These are phyloP conservation scores for Triangularia verruculosa DNA, from an alignment of 2,329 filamentous ascomycete species.

Conservation along the genomic window DNA sequence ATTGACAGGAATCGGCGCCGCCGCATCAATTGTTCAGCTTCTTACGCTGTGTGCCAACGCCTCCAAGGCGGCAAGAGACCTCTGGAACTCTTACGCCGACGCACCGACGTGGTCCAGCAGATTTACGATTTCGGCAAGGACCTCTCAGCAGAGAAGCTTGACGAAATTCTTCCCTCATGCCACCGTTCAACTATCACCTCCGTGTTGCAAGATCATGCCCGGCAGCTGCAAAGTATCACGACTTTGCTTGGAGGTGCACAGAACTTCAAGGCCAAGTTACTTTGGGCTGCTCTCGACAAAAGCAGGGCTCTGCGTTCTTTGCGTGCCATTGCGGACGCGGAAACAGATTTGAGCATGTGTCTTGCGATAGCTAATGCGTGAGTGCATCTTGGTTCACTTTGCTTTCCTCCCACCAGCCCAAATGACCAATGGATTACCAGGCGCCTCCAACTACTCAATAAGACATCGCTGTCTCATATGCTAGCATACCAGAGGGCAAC, in stretches of 20 bases:
- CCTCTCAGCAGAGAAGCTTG: not conserved
- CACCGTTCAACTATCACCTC: not conserved
- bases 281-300: too few species aligned
- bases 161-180: not conserved
- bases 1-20: not conserved
- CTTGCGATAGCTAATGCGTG: not conserved
- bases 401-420: too few species aligned
- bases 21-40: slow-evolving; percentile 1
- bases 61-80: not conserved
- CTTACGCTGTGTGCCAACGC: not conserved
- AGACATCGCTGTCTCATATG: not conserved
- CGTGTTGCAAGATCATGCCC: not conserved
- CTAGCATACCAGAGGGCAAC: not conserved
- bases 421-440: not conserved
- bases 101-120: not conserved
- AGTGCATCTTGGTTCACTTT: too few species aligned
- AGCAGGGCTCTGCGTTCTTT: not conserved
- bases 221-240: not conserved
- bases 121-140: not conserved
- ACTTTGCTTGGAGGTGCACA: not conserved
- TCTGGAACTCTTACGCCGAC: slow-evolving; percentile 6
- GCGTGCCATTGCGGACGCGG: not conserved
- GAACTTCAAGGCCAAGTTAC: too few species aligned
- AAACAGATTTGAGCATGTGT: not conserved
- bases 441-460: slow-evolving; percentile 2